These are phyloP conservation scores for Mycena vulgaris DNA, from an alignment of 768 basidiomycete species.

Conservation along the genomic window DNA sequence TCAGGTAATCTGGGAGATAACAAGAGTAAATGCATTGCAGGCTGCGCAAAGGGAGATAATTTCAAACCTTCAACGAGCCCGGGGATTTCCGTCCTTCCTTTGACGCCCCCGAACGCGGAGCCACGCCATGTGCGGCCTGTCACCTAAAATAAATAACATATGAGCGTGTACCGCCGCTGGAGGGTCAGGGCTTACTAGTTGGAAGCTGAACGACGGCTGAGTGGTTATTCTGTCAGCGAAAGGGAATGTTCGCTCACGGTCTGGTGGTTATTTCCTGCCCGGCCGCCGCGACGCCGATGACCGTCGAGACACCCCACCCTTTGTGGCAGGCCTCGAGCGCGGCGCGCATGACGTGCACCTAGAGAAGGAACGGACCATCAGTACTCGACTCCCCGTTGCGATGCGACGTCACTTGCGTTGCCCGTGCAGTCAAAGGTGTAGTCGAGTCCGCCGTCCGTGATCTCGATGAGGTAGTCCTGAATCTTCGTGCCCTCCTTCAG, in stretches of 20 bases:
- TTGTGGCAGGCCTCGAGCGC: conserved; percentile 99
- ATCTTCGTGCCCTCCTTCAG: conserved; percentile 87
- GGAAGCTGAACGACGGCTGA: conserved; percentile 57
- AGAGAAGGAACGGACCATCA: conserved; percentile 4
- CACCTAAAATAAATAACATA: conserved; percentile 68
- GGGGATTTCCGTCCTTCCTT: conserved; percentile 96
- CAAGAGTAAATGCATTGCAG: conserved; percentile 14
- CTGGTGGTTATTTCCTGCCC: conserved; percentile 95
- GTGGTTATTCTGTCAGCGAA: conserved; percentile 7
- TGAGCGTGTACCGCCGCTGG: conserved; percentile 45
- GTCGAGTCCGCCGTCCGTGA: conserved; percentile 97
- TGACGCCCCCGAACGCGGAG: conserved; percentile 96
- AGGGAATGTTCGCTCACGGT: conserved; percentile 67
- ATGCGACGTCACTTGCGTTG: conserved; percentile 65
- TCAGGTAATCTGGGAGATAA: conserved; percentile 80
- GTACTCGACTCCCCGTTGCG: conserved; percentile 47
- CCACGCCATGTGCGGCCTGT: conserved; percentile 97
- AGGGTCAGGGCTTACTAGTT: conserved; percentile 57
- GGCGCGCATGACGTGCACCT: conserved; percentile 94
- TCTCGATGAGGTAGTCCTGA: conserved; percentile 90
- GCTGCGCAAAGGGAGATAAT: conserved; percentile 13
- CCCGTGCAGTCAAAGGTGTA: conserved; percentile 98
- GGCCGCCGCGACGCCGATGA: conserved; percentile 98
- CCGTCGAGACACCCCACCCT: conserved; percentile 96
- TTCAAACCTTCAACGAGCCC: conserved; percentile 94